These are phyloP conservation scores for Globisporangium solare DNA, from an alignment of 352 stramenopile species.

Conservation along the genomic window DNA sequence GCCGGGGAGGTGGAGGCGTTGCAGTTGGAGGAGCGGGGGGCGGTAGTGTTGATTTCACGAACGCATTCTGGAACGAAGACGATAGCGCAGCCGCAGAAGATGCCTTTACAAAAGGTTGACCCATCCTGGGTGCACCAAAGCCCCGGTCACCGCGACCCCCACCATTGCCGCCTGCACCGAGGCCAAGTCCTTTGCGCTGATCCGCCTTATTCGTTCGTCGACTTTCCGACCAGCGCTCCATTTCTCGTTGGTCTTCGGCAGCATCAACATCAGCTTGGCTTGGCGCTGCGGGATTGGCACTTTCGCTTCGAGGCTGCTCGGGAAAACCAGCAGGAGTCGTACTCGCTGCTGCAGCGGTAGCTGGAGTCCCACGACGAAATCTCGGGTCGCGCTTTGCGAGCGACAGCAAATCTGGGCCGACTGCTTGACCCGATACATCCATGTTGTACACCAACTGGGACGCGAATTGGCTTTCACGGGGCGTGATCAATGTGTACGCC, in stretches of 20 bases:
- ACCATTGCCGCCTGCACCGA: conserved; percentile 17
- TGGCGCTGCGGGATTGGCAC: neutral
- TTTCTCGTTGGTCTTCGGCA: conserved; percentile 39
- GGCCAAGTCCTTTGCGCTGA: conserved; percentile 68
- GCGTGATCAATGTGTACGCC: conserved; percentile 79
- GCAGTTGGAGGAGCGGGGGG: neutral
- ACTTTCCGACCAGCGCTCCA: conserved; percentile 56
- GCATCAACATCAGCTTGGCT: conserved; percentile 21
- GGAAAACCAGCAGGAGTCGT: neutral
- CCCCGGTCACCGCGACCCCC: neutral
- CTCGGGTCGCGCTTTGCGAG: conserved; percentile 44
- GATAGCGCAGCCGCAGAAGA: conserved; percentile 13
- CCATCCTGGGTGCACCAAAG: neutral
- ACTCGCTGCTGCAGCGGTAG: neutral
- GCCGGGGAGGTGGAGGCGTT: neutral
- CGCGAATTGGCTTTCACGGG: conserved; percentile 68
- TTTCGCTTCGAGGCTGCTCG: neutral
- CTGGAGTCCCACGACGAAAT: conserved; percentile 43
- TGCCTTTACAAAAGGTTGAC: conserved; percentile 34
- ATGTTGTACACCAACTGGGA: conserved; percentile 82
- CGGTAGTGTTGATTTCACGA: conserved; percentile 19
- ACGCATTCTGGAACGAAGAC: conserved; percentile 16
- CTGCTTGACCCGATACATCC: conserved; percentile 62
- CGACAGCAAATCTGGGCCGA: conserved; percentile 48
- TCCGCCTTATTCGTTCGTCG: conserved; percentile 54